Percentiles rank a stretch among this genome's conserved stretches.
These are phyloP conservation scores for Pachysandra terminalis DNA, from an alignment of 164 flowering plant species.

Conservation along the genomic window DNA sequence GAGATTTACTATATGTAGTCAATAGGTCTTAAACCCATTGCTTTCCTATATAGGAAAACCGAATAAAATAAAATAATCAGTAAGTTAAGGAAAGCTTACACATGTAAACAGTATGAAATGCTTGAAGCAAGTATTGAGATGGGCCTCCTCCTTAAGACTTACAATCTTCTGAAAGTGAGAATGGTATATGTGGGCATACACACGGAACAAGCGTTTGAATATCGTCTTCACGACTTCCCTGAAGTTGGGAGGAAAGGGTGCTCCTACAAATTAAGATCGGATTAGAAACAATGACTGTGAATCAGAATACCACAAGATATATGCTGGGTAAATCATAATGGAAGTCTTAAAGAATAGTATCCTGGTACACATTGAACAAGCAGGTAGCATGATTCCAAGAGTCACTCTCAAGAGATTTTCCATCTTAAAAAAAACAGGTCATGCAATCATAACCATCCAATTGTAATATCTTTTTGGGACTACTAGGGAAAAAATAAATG, in stretches of 20 bases:
- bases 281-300: neutral
- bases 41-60: neutral
- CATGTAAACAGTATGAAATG: slow-evolving; percentile 94
- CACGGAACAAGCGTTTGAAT: slow-evolving; percentile 95
- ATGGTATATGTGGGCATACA: slow-evolving; percentile 96
- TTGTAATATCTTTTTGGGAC: neutral
- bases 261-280: slow-evolving; percentile 40
- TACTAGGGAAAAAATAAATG: no score
- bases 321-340: neutral
- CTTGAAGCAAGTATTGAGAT: slow-evolving; percentile 98
- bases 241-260: slow-evolving; percentile 94
- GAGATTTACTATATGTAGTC: no score
- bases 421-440: neutral
- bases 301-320: neutral
- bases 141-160: slow-evolving; percentile 97
- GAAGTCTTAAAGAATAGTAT: neutral
- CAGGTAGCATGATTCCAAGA: neutral
- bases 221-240: slow-evolving; percentile 95
- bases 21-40: neutral
- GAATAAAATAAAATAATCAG: neutral
- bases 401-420: neutral
- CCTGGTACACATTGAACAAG: neutral
- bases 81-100: slow-evolving; percentile 49
- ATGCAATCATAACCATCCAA: neutral
- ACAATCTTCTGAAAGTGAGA: slow-evolving; percentile 98